phyloP scores from a whole-genome alignment of 208 protist species.

The Crithidia fasciculata region DNA sequence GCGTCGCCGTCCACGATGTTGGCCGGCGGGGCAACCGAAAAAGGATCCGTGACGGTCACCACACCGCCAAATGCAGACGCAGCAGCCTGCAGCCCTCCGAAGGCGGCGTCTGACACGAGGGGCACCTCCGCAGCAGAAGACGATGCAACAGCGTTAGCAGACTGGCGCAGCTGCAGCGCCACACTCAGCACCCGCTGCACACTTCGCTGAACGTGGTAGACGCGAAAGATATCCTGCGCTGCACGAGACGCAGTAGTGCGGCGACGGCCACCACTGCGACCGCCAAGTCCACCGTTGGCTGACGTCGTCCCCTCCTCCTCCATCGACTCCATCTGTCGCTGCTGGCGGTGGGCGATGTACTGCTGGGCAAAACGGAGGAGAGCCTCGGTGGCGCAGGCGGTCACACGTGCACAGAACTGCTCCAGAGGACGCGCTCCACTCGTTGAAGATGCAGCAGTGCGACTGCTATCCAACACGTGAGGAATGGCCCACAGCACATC shows the following conservation, averaged over 20 bases:
- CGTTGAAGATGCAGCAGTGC: too few species aligned
- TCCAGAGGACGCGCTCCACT: not conserved
- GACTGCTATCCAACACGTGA: constrained; percentile 2
- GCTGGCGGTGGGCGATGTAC: constrained; percentile 63
- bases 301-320: constrained; percentile 6
- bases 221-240: constrained; percentile 47
- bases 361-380: constrained; percentile 55
- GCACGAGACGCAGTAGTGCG: not conserved
- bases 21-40: not conserved
- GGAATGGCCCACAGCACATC: constrained; percentile 37
- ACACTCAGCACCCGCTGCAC: constrained; percentile 70
- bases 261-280: constrained; percentile 10
- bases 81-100: constrained; percentile 38
- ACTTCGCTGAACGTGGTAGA: constrained; percentile 49
- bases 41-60: constrained; percentile 16
- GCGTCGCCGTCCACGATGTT: not conserved
- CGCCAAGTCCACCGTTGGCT: not conserved
- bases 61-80: constrained; percentile 44
- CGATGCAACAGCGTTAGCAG: not conserved
- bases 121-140: not conserved
- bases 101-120: constrained; percentile 19
- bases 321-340: constrained; percentile 46
- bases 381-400: constrained; percentile 12
- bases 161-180: constrained; percentile 26
- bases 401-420: constrained; percentile 20